Percentiles rank a stretch among this genome's conserved stretches.
Conservation (phyloP, 352 stramenopile genomes). For the Phytophthora foliorum region DNA sequence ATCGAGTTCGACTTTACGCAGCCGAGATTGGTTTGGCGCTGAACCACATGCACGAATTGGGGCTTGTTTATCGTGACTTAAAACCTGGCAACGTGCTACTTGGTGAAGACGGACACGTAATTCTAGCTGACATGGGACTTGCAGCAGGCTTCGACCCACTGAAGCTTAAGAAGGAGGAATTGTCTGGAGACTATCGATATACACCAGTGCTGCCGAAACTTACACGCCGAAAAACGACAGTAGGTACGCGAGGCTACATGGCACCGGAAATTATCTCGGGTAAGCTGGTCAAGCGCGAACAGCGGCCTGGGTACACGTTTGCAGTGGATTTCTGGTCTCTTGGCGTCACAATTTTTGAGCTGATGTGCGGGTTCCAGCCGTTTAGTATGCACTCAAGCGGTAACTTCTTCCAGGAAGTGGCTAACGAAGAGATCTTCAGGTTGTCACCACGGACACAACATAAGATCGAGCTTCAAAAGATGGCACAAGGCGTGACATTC, state of each 20-base stretch:
- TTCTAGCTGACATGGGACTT: slow-evolving; percentile 91
- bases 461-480: slow-evolving; percentile 86
- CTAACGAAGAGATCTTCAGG: slow-evolving; percentile 81
- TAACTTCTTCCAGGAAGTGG: slow-evolving; percentile 84
- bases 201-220: slow-evolving; percentile 64
- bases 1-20: slow-evolving; percentile 81
- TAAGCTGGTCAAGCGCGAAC: slow-evolving; percentile 82
- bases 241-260: slow-evolving; percentile 93
- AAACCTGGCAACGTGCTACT: slow-evolving; percentile 93
- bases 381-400: slow-evolving; percentile 77
- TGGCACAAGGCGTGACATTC: slow-evolving; percentile 76
- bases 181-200: slow-evolving; percentile 49
- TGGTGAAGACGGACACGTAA: slow-evolving; percentile 89
- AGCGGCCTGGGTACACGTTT: slow-evolving; percentile 82
- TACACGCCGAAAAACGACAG: slow-evolving; percentile 81
- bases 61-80: slow-evolving; percentile 89
- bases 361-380: slow-evolving; percentile 89
- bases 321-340: slow-evolving; percentile 87
- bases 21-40: slow-evolving; percentile 89
- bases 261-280: slow-evolving; percentile 92
- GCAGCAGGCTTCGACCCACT: slow-evolving; percentile 67
- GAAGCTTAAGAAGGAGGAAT: slow-evolving; percentile 66
- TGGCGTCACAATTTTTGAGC: slow-evolving; percentile 90
- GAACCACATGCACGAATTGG: slow-evolving; percentile 90
- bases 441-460: slow-evolving; percentile 78